These are phyloP conservation scores for Rhizophagus clarus DNA, from an alignment of 192 early-diverging fungal genomes.

Conservation along the genomic window DNA sequence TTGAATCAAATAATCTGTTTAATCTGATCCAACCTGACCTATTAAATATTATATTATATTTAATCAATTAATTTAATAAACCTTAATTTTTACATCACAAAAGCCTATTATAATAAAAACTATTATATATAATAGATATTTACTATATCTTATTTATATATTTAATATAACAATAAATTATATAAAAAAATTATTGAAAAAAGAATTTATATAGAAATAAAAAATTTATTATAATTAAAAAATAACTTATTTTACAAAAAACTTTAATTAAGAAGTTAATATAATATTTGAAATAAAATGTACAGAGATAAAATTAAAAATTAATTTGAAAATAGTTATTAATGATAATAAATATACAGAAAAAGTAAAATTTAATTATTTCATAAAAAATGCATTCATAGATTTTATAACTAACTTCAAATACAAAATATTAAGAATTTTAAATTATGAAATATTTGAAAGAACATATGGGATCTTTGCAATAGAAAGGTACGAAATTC, in stretches of 20 bases:
- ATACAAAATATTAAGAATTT: neutral
- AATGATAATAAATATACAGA: neutral
- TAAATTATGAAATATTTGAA: conserved; percentile 1
- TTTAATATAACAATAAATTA: conserved; percentile 11
- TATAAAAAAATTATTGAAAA: neutral
- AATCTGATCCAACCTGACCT: no score
- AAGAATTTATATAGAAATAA: neutral
- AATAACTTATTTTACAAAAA: neutral
- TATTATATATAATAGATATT: conserved; percentile 11
- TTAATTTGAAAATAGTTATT: neutral
- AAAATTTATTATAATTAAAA: neutral
- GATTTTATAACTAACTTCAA: conserved; percentile 13
- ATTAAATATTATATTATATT: no score
- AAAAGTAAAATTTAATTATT: neutral
- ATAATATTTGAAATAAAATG: conserved; percentile 1
- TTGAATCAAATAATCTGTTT: no score
- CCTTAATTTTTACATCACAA: neutral
- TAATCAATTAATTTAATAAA: neutral
- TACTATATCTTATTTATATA: neutral
- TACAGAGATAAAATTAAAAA: conserved; percentile 4
- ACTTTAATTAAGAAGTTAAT: conserved; percentile 1
- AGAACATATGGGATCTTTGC: no score
- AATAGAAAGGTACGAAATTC: no score
- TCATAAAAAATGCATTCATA: conserved; percentile 3
- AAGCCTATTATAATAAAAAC: neutral